Conservation (phyloP, 2,329 filamentous ascomycete genomes). For the Penicillium occitanis region DNA sequence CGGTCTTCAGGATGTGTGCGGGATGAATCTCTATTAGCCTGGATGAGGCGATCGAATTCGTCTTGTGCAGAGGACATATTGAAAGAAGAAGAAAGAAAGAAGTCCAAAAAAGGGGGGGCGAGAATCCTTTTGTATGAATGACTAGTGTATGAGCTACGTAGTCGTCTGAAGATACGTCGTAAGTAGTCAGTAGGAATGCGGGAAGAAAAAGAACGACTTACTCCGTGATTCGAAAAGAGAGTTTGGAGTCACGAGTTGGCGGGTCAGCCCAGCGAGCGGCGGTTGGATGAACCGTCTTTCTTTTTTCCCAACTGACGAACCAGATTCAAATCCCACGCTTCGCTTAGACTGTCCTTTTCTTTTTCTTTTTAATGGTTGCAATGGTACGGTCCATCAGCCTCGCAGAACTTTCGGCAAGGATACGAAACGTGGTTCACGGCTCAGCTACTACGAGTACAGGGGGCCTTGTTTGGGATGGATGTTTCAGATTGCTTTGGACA, state of each 20-base stretch:
- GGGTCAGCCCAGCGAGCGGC: slow-evolving; percentile 11
- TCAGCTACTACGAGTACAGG: neutral
- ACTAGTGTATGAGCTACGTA: neutral
- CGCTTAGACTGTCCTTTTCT: neutral
- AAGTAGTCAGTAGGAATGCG: neutral
- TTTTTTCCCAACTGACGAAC: neutral
- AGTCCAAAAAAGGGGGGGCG: neutral
- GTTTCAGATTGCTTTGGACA: slow-evolving; percentile 5
- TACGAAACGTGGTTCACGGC: neutral
- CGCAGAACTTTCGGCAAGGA: neutral
- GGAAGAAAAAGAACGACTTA: slow-evolving; percentile 1
- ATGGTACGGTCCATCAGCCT: neutral
- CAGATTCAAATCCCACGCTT: neutral
- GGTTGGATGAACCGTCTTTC: neutral
- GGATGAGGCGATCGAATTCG: slow-evolving; percentile 48
- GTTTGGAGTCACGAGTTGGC: slow-evolving; percentile 17
- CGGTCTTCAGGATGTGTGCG: slow-evolving; percentile 47
- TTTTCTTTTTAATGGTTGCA: neutral
- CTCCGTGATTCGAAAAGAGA: slow-evolving; percentile 8
- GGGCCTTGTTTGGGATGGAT: slow-evolving; percentile 3
- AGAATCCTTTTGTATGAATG: slow-evolving; percentile 11
- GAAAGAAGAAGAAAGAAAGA: slow-evolving; percentile 25
- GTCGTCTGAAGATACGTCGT: neutral
- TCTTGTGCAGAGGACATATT: slow-evolving; percentile 48
- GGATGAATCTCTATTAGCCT: slow-evolving; percentile 35